These are phyloP conservation scores for Ceratobasidium sp. DNA, from an alignment of 1,284 basidiomycete genomes.

Conservation along the genomic window DNA sequence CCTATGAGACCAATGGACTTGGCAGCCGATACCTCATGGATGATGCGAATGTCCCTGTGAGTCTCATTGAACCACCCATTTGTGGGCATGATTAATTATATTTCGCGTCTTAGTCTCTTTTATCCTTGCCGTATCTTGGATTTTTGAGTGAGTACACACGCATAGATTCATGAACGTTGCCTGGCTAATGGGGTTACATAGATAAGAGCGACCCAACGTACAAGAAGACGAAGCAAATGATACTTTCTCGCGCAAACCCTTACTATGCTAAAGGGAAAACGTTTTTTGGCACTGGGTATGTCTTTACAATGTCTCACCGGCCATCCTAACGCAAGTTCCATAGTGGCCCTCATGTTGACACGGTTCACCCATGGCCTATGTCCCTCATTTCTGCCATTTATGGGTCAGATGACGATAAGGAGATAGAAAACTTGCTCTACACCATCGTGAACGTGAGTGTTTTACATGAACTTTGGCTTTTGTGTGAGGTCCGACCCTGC, in stretches of 20 bases:
- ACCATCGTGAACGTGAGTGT: constrained; percentile 69
- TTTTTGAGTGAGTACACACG: constrained; percentile 59
- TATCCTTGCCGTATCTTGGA: constrained; percentile 80
- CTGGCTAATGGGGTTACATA: constrained; percentile 14
- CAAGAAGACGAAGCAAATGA: constrained; percentile 66
- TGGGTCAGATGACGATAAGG: constrained; percentile 73
- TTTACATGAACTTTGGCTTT: no score
- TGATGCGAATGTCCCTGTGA: constrained; percentile 81
- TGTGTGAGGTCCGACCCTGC: no score
- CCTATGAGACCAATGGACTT: constrained; percentile 79
- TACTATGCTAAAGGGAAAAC: constrained; percentile 71
- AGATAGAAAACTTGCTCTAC: constrained; percentile 70
- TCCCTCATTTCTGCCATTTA: constrained; percentile 77
- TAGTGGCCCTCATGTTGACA: constrained; percentile 77
- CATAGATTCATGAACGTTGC: not conserved
- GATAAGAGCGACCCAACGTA: constrained; percentile 67
- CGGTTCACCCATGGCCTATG: constrained; percentile 84
- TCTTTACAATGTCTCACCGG: constrained; percentile 38
- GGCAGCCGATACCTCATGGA: constrained; percentile 80
- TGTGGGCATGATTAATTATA: not conserved
- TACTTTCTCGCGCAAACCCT: constrained; percentile 72
- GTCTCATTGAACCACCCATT: constrained; percentile 47
- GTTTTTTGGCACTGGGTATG: constrained; percentile 74
- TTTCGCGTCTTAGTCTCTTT: constrained; percentile 63
- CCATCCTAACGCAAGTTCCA: not conserved